These are phyloP conservation scores for Penicillium crustosum DNA, from an alignment of 2,329 filamentous ascomycete species.

Conservation along the genomic window DNA sequence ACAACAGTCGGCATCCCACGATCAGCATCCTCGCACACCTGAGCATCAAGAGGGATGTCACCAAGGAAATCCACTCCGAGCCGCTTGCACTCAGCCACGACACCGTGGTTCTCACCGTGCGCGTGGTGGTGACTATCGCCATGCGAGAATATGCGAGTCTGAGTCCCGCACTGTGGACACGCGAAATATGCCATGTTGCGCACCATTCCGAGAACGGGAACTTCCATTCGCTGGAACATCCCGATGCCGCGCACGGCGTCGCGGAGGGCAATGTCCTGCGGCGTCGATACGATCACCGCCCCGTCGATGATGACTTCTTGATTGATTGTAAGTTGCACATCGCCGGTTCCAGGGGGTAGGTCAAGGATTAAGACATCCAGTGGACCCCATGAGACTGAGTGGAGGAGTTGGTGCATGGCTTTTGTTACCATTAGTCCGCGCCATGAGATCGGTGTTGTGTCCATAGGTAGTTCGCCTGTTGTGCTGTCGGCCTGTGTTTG, in stretches of 20 bases:
- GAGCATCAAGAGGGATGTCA: conserved; percentile 82
- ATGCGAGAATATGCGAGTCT: conserved; percentile 71
- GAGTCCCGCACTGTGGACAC: conserved; percentile 73
- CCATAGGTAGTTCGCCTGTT: conserved; percentile 38
- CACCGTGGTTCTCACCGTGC: conserved; percentile 55
- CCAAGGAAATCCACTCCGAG: conserved; percentile 78
- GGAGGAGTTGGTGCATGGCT: conserved; percentile 88
- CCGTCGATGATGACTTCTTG: conserved; percentile 91
- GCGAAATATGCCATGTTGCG: conserved; percentile 88
- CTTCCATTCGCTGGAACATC: conserved; percentile 83
- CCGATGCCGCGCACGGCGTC: conserved; percentile 90
- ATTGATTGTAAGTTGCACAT: conserved; percentile 94
- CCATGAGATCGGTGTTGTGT: conserved; percentile 80
- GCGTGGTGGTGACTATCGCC: conserved; percentile 28
- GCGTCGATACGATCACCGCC: conserved; percentile 82
- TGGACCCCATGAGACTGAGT: conserved; percentile 90
- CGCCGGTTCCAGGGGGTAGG: conserved; percentile 89
- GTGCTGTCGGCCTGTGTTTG: conserved; percentile 30
- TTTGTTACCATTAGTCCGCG: conserved; percentile 97
- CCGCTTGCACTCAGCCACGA: conserved; percentile 67
- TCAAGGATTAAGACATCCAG: conserved; percentile 88
- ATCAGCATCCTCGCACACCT: conserved; percentile 85
- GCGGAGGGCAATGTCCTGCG: conserved; percentile 87
- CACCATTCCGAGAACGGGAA: conserved; percentile 78
- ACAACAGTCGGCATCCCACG: conserved; percentile 87